phyloP scores from a whole-genome alignment of 371 early-diverging fungal species.

The Mortierella sp. region DNA sequence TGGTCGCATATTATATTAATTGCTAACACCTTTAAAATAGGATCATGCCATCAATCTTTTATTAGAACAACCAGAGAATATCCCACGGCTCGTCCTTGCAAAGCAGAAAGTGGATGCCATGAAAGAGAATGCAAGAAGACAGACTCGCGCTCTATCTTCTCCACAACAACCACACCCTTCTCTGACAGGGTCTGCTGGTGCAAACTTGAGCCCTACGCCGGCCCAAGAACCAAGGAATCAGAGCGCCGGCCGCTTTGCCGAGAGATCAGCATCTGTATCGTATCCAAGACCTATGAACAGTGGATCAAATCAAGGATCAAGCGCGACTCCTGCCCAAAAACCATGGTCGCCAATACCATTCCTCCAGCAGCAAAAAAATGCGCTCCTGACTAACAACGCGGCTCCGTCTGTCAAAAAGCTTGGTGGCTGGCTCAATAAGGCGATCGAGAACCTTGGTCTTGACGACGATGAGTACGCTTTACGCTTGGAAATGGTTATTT shows the following conservation, averaged over 20 bases:
- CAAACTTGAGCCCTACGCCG: slow-evolving; percentile 6
- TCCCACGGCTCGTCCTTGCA: slow-evolving; percentile 61
- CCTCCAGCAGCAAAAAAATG: slow-evolving; percentile 75
- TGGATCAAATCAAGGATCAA: slow-evolving; percentile 15
- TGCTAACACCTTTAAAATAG: slow-evolving; percentile 31
- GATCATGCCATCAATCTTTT: slow-evolving; percentile 73
- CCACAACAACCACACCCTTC: slow-evolving; percentile 34
- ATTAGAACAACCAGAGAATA: slow-evolving; percentile 69
- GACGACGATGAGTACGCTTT: slow-evolving; percentile 65
- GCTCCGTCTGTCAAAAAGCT: slow-evolving; percentile 74
- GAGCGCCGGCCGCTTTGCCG: slow-evolving; percentile 13
- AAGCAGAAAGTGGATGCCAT: slow-evolving; percentile 46
- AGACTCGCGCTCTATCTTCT: slow-evolving; percentile 41
- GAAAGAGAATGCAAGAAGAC: slow-evolving; percentile 48
- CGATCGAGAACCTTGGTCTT: slow-evolving; percentile 78
- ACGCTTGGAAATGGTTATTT: background rate
- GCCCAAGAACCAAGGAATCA: slow-evolving; percentile 18
- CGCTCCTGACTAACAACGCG: slow-evolving; percentile 64
- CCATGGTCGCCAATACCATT: slow-evolving; percentile 75
- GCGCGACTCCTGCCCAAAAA: slow-evolving; percentile 48
- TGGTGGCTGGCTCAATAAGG: slow-evolving; percentile 77
- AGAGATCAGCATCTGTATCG: slow-evolving; percentile 45
- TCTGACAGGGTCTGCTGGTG: slow-evolving; percentile 12
- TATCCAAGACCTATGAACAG: slow-evolving; percentile 30
- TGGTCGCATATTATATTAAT: background rate